Conservation (phyloP, 805 yeast species). For the Teunomyces pallodes region DNA sequence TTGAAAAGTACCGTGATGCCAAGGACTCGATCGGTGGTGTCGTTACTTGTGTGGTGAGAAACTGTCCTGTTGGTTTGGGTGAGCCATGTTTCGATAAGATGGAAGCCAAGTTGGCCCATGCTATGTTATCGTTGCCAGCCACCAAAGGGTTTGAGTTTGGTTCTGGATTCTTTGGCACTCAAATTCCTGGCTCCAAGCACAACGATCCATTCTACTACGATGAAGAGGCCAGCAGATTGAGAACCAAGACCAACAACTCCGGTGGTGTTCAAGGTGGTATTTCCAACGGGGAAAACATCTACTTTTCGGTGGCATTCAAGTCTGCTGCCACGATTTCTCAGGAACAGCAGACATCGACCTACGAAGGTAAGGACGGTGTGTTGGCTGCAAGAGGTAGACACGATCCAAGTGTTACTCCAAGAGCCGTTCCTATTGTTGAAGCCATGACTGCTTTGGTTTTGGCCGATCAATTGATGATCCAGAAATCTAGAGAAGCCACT, state of each 20-base stretch:
- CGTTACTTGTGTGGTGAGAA: slow-evolving; percentile 94
- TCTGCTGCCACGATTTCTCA: slow-evolving; percentile 97
- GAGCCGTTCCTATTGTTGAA: slow-evolving; percentile 98
- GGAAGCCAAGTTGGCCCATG: slow-evolving; percentile 94
- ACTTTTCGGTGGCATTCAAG: slow-evolving; percentile 93
- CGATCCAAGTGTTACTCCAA: slow-evolving; percentile 97
- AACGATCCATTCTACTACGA: slow-evolving; percentile 80
- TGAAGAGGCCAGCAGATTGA: slow-evolving; percentile 58
- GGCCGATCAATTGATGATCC: slow-evolving; percentile 82
- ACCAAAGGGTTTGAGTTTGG: slow-evolving; percentile 98
- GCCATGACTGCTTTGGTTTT: slow-evolving; percentile 96
- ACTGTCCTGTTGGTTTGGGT: slow-evolving; percentile 93
- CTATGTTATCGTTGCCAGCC: slow-evolving; percentile 97
- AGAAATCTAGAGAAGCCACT: slow-evolving; percentile 68
- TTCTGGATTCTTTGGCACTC: slow-evolving; percentile 89
- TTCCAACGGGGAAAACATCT: slow-evolving; percentile 91
- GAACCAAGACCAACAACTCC: slow-evolving; percentile 86
- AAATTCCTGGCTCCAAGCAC: slow-evolving; percentile 89
- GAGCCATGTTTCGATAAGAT: slow-evolving; percentile 97
- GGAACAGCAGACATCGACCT: slow-evolving; percentile 84
- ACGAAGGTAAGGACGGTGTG: slow-evolving; percentile 84
- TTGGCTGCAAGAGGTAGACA: slow-evolving; percentile 97
- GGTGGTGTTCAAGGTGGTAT: slow-evolving; percentile 99
- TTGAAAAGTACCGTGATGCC: slow-evolving; percentile 80
- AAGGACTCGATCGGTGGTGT: slow-evolving; percentile 97